Conservation (phyloP, 73 alveolate species). For the Tetrahymena elliotti region DNA sequence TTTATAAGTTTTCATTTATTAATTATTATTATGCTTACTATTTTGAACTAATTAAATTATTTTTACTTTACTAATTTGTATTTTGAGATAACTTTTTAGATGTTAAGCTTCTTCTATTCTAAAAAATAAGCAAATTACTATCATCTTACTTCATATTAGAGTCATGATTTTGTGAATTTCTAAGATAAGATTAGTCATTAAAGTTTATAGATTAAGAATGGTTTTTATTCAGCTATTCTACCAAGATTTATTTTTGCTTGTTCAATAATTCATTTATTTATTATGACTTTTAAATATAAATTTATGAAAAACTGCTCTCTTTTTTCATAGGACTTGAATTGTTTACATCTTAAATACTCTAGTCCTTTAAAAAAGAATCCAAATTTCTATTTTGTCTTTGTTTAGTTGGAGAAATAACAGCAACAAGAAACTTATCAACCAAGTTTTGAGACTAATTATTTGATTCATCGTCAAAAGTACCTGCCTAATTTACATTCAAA, state of each 20-base stretch:
- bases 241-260: neutral
- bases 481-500: neutral
- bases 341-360: neutral
- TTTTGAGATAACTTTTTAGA: neutral
- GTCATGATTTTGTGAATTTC: neutral
- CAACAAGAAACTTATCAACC: neutral
- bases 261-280: neutral
- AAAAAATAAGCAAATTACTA: neutral
- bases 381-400: neutral
- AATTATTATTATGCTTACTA: neutral
- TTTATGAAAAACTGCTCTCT: neutral
- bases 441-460: neutral
- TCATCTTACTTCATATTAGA: neutral
- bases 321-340: neutral
- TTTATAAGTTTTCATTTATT: neutral
- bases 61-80: neutral
- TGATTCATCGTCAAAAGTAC: too few relatives aligned
- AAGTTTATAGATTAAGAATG: neutral
- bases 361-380: neutral
- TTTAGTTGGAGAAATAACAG: neutral
- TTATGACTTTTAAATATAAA: neutral
- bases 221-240: neutral
- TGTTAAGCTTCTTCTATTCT: neutral
- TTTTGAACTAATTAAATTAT: neutral
- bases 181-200: neutral